Evolutionary conservation across 257 asterid species (phyloP).

Genomic region (Ilex aquifolium): DNA sequence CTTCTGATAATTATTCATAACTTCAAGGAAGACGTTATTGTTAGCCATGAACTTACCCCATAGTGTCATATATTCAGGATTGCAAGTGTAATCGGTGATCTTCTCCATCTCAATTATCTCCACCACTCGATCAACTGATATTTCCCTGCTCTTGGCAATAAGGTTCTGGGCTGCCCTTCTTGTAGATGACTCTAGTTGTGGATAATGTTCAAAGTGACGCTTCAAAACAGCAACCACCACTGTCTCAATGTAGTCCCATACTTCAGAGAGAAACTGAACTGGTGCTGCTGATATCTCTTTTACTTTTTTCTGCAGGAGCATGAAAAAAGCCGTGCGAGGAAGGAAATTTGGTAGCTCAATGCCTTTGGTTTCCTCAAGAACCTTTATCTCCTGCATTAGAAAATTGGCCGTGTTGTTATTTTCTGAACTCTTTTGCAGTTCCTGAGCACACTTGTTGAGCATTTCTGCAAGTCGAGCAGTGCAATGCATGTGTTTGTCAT

Average conservation of each 20-base stretch:
- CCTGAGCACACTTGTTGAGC: too few species aligned
- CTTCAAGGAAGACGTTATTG: background rate
- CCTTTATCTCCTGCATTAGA: too few species aligned
- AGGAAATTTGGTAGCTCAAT: too few species aligned
- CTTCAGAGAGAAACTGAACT: conserved; percentile 3
- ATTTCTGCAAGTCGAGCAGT: too few species aligned
- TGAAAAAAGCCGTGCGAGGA: conserved; percentile 5
- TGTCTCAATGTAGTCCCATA: conserved; percentile 14
- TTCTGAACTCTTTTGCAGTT: too few species aligned
- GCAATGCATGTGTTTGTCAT: too few species aligned
- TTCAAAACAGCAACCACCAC: conserved; percentile 2
- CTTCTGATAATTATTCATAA: background rate
- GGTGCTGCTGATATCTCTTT: background rate
- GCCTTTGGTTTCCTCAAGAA: too few species aligned
- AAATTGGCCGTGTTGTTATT: too few species aligned
- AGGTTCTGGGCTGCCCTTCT: too few species aligned
- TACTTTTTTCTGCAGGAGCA: conserved; percentile 19
- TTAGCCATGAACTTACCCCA: conserved; percentile 21
- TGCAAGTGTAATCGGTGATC: conserved; percentile 19
- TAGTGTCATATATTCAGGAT: conserved; percentile 13
- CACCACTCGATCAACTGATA: conserved; percentile 1
- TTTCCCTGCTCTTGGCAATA: conserved; percentile 5
- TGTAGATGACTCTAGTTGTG: too few species aligned
- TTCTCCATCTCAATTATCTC: conserved; percentile 27
- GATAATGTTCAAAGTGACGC: background rate